These are phyloP conservation scores for Handroanthus guayacan DNA, from an alignment of 257 asterid genomes.

Conservation along the genomic window DNA sequence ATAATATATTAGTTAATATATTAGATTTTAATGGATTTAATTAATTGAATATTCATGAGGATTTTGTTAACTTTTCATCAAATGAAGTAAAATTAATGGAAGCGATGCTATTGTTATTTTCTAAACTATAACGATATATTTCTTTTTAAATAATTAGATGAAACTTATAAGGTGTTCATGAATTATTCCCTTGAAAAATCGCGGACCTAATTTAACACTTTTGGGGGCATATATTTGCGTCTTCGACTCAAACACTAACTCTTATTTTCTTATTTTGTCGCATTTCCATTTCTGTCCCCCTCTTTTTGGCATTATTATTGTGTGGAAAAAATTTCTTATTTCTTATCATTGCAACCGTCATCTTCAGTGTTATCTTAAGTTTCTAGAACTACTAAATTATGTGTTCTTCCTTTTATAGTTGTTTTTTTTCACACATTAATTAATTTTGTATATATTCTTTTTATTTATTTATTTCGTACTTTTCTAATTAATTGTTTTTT, in stretches of 20 bases:
- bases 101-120: too few species aligned
- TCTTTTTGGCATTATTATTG: background rate
- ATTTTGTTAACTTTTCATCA: too few species aligned
- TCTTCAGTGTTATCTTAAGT: background rate
- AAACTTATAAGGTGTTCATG: too few species aligned
- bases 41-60: too few species aligned
- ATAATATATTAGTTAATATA: too few species aligned
- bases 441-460: too few species aligned
- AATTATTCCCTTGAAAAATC: too few species aligned
- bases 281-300: background rate
- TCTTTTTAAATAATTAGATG: too few species aligned
- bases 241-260: slow-evolving; percentile 23
- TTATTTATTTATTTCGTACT: background rate
- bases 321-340: background rate
- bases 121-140: too few species aligned
- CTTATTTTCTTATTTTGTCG: background rate
- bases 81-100: too few species aligned
- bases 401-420: background rate
- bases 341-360: background rate
- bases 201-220: background rate
- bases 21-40: too few species aligned
- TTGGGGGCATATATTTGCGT: background rate
- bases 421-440: background rate
- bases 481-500: background rate
- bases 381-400: background rate